Conservation (phyloP, 345 rosid genomes). For the Pugionium cornutum region DNA sequence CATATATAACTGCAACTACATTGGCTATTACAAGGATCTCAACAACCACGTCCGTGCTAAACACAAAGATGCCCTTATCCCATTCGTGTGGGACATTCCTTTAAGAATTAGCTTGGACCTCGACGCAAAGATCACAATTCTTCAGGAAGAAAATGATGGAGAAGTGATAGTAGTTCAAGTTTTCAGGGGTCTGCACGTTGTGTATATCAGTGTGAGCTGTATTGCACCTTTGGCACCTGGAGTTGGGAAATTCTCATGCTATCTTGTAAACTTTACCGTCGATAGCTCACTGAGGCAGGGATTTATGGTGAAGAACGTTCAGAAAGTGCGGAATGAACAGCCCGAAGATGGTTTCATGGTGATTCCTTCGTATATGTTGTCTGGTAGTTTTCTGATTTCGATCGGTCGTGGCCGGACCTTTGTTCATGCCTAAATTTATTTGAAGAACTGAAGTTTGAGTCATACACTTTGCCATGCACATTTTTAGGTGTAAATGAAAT, state of each 20-base stretch:
- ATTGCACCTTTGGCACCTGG: conserved; percentile 24
- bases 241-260: conserved; percentile 16
- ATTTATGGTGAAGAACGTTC: conserved; percentile 24
- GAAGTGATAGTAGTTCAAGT: conserved; percentile 39
- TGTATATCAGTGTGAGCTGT: conserved; percentile 33
- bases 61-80: conserved; percentile 34
- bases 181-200: conserved; percentile 34
- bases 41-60: conserved; percentile 38
- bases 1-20: conserved; percentile 40
- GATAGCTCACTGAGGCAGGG: conserved; percentile 10
- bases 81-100: conserved; percentile 13
- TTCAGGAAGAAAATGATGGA: conserved; percentile 25
- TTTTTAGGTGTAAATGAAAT: background rate
- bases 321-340: conserved; percentile 11
- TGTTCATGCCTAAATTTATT: background rate
- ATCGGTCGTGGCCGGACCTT: conserved; percentile 10
- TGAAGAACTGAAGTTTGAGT: background rate
- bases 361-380: conserved; percentile 23
- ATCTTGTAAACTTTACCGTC: background rate
- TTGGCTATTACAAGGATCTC: conserved; percentile 46
- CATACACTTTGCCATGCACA: background rate
- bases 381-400: conserved; percentile 4
- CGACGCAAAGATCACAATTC: background rate
- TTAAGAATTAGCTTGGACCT: conserved; percentile 11
- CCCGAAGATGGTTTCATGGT: conserved; percentile 20